phyloP scores from a whole-genome alignment of 495 filamentous ascomycete genomes.

The Thermochaetoides thermophila region DNA sequence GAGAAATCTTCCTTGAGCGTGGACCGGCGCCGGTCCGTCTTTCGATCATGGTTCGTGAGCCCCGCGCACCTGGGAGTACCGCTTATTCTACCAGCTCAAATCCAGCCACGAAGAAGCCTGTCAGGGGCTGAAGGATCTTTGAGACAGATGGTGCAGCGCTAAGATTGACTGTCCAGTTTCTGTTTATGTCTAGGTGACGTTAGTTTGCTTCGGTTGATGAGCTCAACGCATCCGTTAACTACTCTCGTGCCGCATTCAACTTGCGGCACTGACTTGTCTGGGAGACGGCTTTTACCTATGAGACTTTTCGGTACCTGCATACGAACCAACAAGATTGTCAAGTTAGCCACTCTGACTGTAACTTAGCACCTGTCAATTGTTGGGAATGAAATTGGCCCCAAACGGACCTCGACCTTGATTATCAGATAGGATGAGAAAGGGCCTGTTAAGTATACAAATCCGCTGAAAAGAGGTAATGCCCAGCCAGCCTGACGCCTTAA shows the following conservation, averaged over 20 bases:
- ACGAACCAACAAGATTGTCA: no score
- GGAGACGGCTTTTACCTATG: no score
- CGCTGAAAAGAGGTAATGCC: neutral
- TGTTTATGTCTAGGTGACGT: neutral
- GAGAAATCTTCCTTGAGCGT: slow-evolving; percentile 43
- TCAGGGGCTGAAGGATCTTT: neutral
- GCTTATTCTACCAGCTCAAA: slow-evolving; percentile 9
- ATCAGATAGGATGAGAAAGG: no score
- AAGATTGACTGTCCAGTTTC: neutral
- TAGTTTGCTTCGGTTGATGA: slow-evolving; percentile 2
- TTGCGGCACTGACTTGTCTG: slow-evolving; percentile 1
- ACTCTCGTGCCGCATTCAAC: slow-evolving; percentile 5
- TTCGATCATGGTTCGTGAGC: slow-evolving; percentile 65
- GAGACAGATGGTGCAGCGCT: neutral
- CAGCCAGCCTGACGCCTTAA: slow-evolving; percentile 1
- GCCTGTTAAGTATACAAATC: no score
- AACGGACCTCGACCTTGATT: no score
- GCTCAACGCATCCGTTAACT: slow-evolving; percentile 4
- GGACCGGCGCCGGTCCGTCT: slow-evolving; percentile 46
- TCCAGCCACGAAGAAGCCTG: slow-evolving; percentile 11
- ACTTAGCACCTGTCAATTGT: no score
- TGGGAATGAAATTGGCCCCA: no score
- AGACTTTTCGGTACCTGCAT: no score
- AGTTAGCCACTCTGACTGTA: no score
- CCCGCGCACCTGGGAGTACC: slow-evolving; percentile 20